Evolutionary conservation across 805 yeast species (phyloP).

Genomic region (Starmerella vaccinii): DNA sequence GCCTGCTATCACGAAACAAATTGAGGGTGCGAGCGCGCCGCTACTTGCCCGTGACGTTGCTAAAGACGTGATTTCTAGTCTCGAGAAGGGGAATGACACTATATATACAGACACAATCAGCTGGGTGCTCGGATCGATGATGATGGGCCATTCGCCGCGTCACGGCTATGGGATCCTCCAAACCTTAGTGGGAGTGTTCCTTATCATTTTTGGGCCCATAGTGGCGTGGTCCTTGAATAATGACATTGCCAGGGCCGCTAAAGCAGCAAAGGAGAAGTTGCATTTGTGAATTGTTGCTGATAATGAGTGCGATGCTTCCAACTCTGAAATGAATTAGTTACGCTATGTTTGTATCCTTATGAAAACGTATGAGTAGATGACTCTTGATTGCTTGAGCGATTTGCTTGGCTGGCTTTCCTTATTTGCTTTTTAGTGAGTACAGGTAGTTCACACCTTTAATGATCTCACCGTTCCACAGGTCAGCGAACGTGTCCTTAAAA

Average conservation of each 20-base stretch:
- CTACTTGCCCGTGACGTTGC: conserved; percentile 61
- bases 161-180: conserved; percentile 24
- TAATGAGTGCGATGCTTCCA: background rate
- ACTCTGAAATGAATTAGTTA: background rate
- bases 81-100: conserved; percentile 58
- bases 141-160: conserved; percentile 29
- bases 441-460: conserved; percentile 54
- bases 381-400: no score
- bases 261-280: background rate
- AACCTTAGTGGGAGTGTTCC: conserved; percentile 20
- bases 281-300: background rate
- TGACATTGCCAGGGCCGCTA: conserved; percentile 12
- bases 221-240: conserved; percentile 22
- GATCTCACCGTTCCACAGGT: conserved; percentile 70
- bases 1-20: conserved; percentile 67
- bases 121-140: conserved; percentile 56
- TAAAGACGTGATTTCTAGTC: conserved; percentile 42
- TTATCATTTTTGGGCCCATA: conserved; percentile 23
- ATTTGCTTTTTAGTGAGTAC: conserved; percentile 30
- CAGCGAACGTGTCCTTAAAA: conserved; percentile 54
- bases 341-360: no score
- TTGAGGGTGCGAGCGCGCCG: conserved; percentile 77
- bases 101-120: conserved; percentile 78
- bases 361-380: no score
- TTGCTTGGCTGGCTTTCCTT: background rate